A percentile compares a stretch with the other conserved stretches of the same genome.
These are phyloP conservation scores for Tylopilus rubrobrunneus DNA, from an alignment of 768 basidiomycete species.

Conservation along the genomic window DNA sequence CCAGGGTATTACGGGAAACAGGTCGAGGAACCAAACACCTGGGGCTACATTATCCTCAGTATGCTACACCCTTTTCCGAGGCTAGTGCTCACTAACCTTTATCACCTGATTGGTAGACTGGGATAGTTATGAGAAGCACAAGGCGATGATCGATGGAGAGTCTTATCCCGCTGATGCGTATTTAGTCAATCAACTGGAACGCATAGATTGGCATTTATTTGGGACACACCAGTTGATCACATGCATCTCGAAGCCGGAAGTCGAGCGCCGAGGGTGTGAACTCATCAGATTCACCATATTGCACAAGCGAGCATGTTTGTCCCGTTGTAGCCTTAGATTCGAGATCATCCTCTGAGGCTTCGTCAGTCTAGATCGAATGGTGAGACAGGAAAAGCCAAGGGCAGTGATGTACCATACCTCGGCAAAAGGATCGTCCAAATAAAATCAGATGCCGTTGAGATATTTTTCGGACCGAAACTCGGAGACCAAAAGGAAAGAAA, in stretches of 20 bases:
- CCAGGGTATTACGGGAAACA: slow-evolving; percentile 20
- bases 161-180: slow-evolving; percentile 28
- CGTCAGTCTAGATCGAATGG: slow-evolving; percentile 63
- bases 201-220: not conserved
- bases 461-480: no score
- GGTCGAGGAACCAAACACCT: slow-evolving; percentile 11
- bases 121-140: slow-evolving; percentile 24
- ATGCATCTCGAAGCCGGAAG: slow-evolving; percentile 78
- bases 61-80: not conserved
- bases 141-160: slow-evolving; percentile 3
- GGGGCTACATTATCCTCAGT: slow-evolving; percentile 17
- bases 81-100: not conserved
- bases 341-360: slow-evolving; percentile 87
- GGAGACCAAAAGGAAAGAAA: no score
- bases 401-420: slow-evolving; percentile 47
- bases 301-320: slow-evolving; percentile 87
- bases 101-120: slow-evolving; percentile 17
- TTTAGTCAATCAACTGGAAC: not conserved
- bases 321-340: slow-evolving; percentile 89
- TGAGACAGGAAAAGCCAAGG: slow-evolving; percentile 4
- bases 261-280: slow-evolving; percentile 79
- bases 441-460: no score
- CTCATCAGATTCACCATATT: slow-evolving; percentile 77
- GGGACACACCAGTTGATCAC: slow-evolving; percentile 77
- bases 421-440: slow-evolving; percentile 88